Base-by-base conservation (phyloP, 1,284 basidiomycete genomes). In the Cryptococcus amylolentus region DNA sequence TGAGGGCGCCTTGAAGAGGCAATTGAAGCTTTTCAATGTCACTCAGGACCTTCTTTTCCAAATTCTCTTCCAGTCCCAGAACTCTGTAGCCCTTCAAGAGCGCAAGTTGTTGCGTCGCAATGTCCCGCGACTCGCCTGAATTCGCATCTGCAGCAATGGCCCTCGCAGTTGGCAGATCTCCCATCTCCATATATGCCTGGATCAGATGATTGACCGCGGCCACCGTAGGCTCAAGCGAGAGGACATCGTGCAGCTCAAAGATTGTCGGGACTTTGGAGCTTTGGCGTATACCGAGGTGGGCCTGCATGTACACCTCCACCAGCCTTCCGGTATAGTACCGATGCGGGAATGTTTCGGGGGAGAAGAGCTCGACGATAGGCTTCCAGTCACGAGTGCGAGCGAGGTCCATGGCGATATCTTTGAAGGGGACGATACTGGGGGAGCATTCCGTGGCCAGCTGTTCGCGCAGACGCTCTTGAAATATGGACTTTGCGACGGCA, bases 11-110 rank as follows among this genome's bases (percentile, higher is more conserved):
- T 10, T 61, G 49, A 5, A 61, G 50, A 14, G 60, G 46, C n/a
- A 69, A 23, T 3, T 55, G 56, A 20, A 71, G 51, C 12, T 42
- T 35, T 12, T 55, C 55, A 6, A 72, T 47, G 46, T 68, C 66
- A 1, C 50, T 28, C 23, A 72, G 52, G 6, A 73, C 66, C 26
- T 62, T 62, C 16, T 57, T 52, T 52, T 72, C 71, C 26, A 73
- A 45, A 23, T 64, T 52, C 9, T 48, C 50, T 44, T 68, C 65
- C 13, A 58, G 45, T 10, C 71, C 71, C 8, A 74, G 58, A 12
- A 48, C 57, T 28, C 66, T 60, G 53, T 72, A 67, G 12, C 71
- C 72, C 12, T 58, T 42, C 28, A 75, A 54, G 26, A 75, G 67
- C 10, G 69, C 64, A 40, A 72, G 38, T 61, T 72, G 70, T 49